Evolutionary conservation across 768 basidiomycete species (phyloP), one percentile per base, ranked within the genome.

Genomic region (Mycena metata): DNA sequence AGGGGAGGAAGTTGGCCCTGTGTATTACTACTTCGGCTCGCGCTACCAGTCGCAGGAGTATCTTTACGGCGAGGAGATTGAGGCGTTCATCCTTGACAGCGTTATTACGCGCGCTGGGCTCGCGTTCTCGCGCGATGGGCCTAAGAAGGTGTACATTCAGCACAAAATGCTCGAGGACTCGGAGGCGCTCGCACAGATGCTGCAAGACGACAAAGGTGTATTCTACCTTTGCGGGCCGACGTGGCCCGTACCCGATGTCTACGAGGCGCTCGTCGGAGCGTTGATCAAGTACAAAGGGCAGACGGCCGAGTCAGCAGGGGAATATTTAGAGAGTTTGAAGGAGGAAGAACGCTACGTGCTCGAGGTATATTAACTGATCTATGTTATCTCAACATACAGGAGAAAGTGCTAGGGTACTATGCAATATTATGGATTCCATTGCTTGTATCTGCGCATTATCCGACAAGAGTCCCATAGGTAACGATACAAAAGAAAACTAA

Each of bases 171-270:
- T 89, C 45, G 91, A 97, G 76, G 96, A 99, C 78, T 92, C 92
- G 19, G 86, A 89, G 73, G 83, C 84, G 35, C 86, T 99, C 26
- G 91, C 90, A 50, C 81, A 86, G 69, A 90, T 94, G 88, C 81
- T 99, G 62, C 83, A 90, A 73, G 84, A 90, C 64, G 86, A 90
- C 69, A 75, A 86, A 46, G 96, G 95, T 36, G 93, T 90, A 52
- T 99, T 99, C 83, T 99, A 98, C 80, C 85, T 99, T 50, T 98
- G 98, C 78, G 97, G 97, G 30, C 98, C 97, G 42, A 99, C 97
- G 30, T 98, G 96, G 97, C 98, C 98, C n/a, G 97, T 99, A 23
- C 96, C 98, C 2, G 98, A 99, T 75, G 96, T 99, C 7, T 97
- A 94, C 75, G 92, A 97, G 79, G 94, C 98, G 0, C 84, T 99